These are phyloP conservation scores for Fagus sylvatica DNA, from an alignment of 306 rosid species.

Conservation along the genomic window DNA sequence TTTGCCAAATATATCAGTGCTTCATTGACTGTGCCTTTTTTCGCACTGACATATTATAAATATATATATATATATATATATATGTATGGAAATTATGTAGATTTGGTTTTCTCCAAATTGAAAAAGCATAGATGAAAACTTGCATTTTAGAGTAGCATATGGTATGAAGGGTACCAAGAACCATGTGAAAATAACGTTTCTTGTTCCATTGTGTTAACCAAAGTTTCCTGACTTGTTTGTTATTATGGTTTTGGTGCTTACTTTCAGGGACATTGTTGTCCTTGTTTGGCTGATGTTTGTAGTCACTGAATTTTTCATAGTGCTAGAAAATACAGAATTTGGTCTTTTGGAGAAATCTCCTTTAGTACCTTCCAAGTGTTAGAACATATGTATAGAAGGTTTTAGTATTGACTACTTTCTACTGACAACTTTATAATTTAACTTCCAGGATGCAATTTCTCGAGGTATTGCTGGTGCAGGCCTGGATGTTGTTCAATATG, in stretches of 20 bases:
- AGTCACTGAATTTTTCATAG: neutral
- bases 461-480: conserved; percentile 79
- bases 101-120: no score
- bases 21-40: neutral
- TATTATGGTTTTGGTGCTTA: neutral
- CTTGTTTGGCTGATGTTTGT: conserved; percentile 13
- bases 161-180: conserved; percentile 8
- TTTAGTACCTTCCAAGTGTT: conserved; percentile 13
- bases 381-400: conserved; percentile 10
- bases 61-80: no score
- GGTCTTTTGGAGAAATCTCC: conserved; percentile 16
- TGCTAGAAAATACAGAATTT: conserved; percentile 17
- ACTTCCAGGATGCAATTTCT: conserved; percentile 81
- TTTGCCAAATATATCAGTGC: conserved; percentile 9
- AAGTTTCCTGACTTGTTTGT: neutral
- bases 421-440: conserved; percentile 33
- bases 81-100: no score
- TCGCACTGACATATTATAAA: no score
- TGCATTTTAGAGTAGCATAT: conserved; percentile 9
- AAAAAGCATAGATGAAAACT: neutral
- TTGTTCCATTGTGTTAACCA: neutral
- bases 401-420: conserved; percentile 16
- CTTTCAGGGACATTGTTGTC: neutral
- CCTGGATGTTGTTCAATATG: conserved; percentile 83
- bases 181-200: conserved; percentile 13